Base-by-base conservation (phyloP, 1,284 basidiomycete species). In the Earliella scabrosa region DNA sequence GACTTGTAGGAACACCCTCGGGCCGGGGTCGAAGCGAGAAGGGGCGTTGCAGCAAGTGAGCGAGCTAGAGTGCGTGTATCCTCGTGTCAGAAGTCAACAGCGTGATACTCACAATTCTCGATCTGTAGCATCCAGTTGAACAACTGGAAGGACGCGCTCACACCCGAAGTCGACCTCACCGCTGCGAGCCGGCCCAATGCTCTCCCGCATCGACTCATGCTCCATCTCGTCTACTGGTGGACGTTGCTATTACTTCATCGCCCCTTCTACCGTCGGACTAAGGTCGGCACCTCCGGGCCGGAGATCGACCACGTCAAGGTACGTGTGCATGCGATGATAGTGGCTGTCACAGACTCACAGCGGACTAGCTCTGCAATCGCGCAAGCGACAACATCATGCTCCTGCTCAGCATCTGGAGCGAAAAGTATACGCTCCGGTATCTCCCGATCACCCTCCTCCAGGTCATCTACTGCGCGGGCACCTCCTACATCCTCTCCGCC, bases 211-310 rank as follows among this genome's bases (percentile, higher is more conserved):
- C 76, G 83, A 29, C 70, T 89, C 3, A 86, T 84, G 77, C 72
- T 87, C 54, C 86, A 89, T 62, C 71, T 86, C 27, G 77, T 79
- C 1, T 85, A 85, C 65, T 82, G 83, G 72, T 88, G 85, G 85
- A 73, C 84, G 6, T 77, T 81, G 50, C 84, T 89, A 32, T 75
- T 89, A 9, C 78, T 90, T 0, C 85, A 87, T 59, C 77, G 86
- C 0, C 86, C 86, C 0, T 87, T 86, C 72, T 88, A 84, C 66
- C 77, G 82, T 27, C 77, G 80, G 3, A 74, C 75, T 1, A 77
- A 77, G 18, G 65, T 75, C 3, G 68, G 77, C 50, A 68, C 70
- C 32, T 69, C 75, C 0, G 76, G 77, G 23, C 69, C 70, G 24
- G 75, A 81, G 27, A 77, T 80, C 34, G 79, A 83, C 61, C 82